Percentiles rank a stretch among this genome's conserved stretches.
Evolutionary conservation across 345 rosid genomes (phyloP).

Genomic region (Jatropha curcas): DNA sequence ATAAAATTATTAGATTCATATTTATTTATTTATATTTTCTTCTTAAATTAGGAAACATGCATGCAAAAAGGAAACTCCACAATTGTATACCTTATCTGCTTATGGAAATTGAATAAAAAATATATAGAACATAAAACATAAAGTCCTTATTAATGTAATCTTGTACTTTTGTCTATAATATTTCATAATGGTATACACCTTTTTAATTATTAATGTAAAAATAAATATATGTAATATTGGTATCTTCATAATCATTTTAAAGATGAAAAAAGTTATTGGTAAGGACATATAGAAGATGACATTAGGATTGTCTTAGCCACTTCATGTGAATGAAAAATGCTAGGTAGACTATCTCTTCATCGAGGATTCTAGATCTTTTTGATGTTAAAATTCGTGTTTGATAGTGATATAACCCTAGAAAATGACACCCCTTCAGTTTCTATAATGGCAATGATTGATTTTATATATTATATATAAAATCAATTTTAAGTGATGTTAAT

Average conservation of each 20-base stretch:
- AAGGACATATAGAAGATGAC: constrained; percentile 6
- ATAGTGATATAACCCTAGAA: background rate
- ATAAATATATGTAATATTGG: too few relatives aligned
- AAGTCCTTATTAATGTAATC: constrained; percentile 1
- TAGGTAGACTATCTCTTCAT: constrained; percentile 1
- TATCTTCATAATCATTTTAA: background rate
- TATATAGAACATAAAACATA: background rate
- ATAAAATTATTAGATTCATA: background rate
- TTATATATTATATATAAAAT: too few relatives aligned
- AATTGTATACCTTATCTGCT: background rate
- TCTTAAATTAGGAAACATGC: background rate
- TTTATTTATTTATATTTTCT: background rate
- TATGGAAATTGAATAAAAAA: background rate
- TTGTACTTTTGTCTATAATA: constrained; percentile 3
- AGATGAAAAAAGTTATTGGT: constrained; percentile 6
- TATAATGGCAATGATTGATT: too few relatives aligned
- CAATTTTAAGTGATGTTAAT: too few relatives aligned
- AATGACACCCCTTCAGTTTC: background rate
- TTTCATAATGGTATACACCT: background rate
- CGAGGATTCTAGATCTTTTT: background rate
- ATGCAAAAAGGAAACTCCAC: background rate
- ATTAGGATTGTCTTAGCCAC: constrained; percentile 4
- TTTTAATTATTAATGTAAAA: too few relatives aligned
- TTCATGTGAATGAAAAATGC: constrained; percentile 12
- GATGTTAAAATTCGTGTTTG: background rate